Percentiles rank a stretch among this genome's conserved stretches.
phyloP scores from a whole-genome alignment of 169 alveolate genomes.

The Plasmodium gaboni region DNA sequence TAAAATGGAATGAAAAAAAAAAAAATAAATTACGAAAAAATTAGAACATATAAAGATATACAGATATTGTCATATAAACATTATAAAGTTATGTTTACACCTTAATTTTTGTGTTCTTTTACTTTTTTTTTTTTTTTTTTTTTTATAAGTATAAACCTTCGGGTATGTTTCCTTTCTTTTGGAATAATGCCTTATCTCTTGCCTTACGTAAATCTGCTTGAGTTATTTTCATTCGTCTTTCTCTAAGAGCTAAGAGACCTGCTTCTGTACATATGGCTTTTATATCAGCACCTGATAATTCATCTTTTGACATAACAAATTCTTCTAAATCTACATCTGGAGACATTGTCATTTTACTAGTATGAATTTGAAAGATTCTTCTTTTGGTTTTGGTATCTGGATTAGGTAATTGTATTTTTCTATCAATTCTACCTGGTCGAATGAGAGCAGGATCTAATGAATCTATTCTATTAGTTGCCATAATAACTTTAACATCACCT shows the following conservation, averaged over 20 bases:
- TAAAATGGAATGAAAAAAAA: too few species aligned
- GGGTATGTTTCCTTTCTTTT: constrained; percentile 98
- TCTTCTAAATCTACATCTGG: constrained; percentile 99
- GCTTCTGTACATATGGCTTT: constrained; percentile 99
- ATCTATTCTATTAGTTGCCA: constrained; percentile 99
- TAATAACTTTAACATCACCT: constrained; percentile 98
- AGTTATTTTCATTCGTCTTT: constrained; percentile 98
- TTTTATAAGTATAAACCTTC: constrained; percentile 94
- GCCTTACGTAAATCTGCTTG: constrained; percentile 97
- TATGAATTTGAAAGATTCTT: constrained; percentile 97
- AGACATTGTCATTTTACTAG: constrained; percentile 97
- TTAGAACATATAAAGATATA: neutral
- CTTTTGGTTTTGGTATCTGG: constrained; percentile 98
- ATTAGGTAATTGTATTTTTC: constrained; percentile 98
- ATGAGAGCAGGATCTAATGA: constrained; percentile 99
- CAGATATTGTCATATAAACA: neutral
- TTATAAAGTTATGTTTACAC: neutral
- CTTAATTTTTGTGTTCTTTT: too few species aligned
- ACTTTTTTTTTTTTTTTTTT: neutral
- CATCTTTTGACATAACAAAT: constrained; percentile 99
- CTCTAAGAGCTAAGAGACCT: constrained; percentile 99
- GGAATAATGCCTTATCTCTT: constrained; percentile 98
- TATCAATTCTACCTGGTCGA: constrained; percentile 99
- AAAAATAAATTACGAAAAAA: too few species aligned
- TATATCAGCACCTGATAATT: constrained; percentile 99